These are phyloP conservation scores for Diophrys sp. DNA, from an alignment of 73 alveolate genomes.

Conservation along the genomic window DNA sequence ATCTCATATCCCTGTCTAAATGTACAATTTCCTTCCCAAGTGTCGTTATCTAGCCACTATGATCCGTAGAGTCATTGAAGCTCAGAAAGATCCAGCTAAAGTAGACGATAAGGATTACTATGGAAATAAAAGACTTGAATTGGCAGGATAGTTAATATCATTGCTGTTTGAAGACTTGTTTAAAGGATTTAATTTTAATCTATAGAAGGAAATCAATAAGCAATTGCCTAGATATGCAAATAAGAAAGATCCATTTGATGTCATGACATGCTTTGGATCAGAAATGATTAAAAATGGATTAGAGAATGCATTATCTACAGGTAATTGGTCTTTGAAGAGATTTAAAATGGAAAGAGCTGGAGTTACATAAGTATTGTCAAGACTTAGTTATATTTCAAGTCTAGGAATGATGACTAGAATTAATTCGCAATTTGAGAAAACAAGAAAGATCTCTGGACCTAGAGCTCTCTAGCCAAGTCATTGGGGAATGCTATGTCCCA, in stretches of 20 bases:
- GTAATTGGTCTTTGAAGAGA: conserved; percentile 98
- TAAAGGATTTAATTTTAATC: conserved; percentile 84
- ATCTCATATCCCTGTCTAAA: too few relatives aligned
- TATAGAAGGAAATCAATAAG: conserved; percentile 78
- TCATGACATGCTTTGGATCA: conserved; percentile 45
- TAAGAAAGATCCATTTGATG: conserved; percentile 56
- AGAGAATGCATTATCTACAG: conserved; percentile 91
- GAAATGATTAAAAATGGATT: conserved; percentile 85
- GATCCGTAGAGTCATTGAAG: conserved; percentile 93
- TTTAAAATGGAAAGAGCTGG: conserved; percentile 98
- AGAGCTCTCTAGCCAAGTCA: conserved; percentile 96
- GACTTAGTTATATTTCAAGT: conserved; percentile 82
- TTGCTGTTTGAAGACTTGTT: conserved; percentile 97
- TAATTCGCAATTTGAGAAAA: conserved; percentile 94
- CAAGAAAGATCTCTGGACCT: too few relatives aligned
- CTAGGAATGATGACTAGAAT: conserved; percentile 97
- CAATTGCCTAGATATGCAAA: conserved; percentile 53
- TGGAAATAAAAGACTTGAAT: conserved; percentile 99
- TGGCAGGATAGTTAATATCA: conserved; percentile 95
- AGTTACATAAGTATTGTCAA: conserved; percentile 86
- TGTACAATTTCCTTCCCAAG: too few relatives aligned
- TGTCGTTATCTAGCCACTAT: too few relatives aligned
- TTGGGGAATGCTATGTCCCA: conserved; percentile 99
- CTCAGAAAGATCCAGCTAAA: conserved; percentile 88
- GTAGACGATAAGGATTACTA: conserved; percentile 98